Evolutionary conservation across 2,329 filamentous ascomycete species (phyloP), one percentile per base, ranked within the genome.

Genomic region (Exophiala sp.): DNA sequence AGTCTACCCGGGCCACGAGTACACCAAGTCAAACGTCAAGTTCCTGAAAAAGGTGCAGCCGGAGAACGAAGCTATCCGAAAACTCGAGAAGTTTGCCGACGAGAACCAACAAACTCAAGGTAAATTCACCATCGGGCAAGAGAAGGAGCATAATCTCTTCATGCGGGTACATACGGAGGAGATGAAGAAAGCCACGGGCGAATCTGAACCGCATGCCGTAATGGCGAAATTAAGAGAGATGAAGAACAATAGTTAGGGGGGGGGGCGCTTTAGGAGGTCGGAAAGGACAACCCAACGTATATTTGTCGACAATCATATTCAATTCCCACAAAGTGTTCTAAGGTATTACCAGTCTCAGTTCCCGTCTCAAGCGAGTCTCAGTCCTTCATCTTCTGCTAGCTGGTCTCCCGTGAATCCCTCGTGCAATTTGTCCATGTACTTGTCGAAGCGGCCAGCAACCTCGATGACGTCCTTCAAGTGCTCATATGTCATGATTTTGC

Each of bases 1-100:
- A 61, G 89, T 99, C 61, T 99, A 89, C 68, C 91, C 92, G 14
- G 94, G 94, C 3, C 94, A 99, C 66, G 94, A 97, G 71, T 99
- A 99, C 75, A 99, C 94, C n/a, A 96, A 94, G 72, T 82, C 87
- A 47, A 99, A 99, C 67, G 90, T 94, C 65, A 90, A 90, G 69
- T 99, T 99, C 68, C 86, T 65, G 55, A 53, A 57, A 21, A 55
- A 55, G 34, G 54, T 64, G 11, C 57, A 59, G 11, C 50, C 53
- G 9, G 42, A 52, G 21, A 59, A 59, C 41, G 85, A 88, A 45
- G 78, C 88, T 0, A 83, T 96, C 59, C 85, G 88, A 77, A 87
- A 85, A 64, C 78, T 99, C 32, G 78, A 88, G 62, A 78, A 80
- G 0, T 96, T 90, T 69, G 88, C 89, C 1, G 83, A 88, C 50